A percentile compares a stretch with the other conserved stretches of the same genome.
These are phyloP conservation scores for Claviceps sp. DNA, from an alignment of 2,329 filamentous ascomycete genomes.

Conservation along the genomic window DNA sequence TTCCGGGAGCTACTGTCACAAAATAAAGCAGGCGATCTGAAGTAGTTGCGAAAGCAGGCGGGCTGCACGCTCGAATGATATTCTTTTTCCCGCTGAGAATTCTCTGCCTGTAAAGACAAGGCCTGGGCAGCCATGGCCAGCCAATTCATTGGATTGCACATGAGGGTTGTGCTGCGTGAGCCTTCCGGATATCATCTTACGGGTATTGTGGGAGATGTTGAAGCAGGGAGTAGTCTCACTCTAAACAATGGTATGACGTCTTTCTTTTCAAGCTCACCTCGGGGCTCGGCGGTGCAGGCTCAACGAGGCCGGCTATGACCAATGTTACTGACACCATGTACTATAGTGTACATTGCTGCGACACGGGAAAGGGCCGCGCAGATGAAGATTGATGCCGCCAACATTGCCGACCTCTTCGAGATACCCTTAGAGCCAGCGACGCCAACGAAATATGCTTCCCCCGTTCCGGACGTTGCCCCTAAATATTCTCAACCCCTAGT, in stretches of 20 bases:
- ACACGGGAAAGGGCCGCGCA: constrained; percentile 27
- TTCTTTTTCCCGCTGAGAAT: neutral
- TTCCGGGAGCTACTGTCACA: too few relatives aligned
- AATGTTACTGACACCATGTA: neutral
- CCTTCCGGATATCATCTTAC: constrained; percentile 51
- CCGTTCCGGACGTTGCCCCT: constrained; percentile 10
- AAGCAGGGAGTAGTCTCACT: constrained; percentile 51
- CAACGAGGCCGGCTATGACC: too few relatives aligned
- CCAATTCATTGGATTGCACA: constrained; percentile 63
- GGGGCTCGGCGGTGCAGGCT: neutral
- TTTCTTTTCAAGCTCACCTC: neutral
- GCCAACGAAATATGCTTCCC: constrained; percentile 16
- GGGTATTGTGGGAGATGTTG: constrained; percentile 58
- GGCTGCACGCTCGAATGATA: neutral
- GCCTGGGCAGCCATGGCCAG: constrained; percentile 28
- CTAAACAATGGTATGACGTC: constrained; percentile 56
- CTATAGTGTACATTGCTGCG: constrained; percentile 25
- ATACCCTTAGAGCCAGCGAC: constrained; percentile 17
- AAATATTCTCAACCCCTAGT: constrained; percentile 10
- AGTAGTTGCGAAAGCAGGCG: too few relatives aligned
- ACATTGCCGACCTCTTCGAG: constrained; percentile 33
- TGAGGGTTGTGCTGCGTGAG: constrained; percentile 57
- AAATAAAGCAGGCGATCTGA: too few relatives aligned
- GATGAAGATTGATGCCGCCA: constrained; percentile 32
- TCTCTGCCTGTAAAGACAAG: neutral